phyloP scores from a whole-genome alignment of 2,329 filamentous ascomycete genomes.

The Aspergillus udagawae region DNA sequence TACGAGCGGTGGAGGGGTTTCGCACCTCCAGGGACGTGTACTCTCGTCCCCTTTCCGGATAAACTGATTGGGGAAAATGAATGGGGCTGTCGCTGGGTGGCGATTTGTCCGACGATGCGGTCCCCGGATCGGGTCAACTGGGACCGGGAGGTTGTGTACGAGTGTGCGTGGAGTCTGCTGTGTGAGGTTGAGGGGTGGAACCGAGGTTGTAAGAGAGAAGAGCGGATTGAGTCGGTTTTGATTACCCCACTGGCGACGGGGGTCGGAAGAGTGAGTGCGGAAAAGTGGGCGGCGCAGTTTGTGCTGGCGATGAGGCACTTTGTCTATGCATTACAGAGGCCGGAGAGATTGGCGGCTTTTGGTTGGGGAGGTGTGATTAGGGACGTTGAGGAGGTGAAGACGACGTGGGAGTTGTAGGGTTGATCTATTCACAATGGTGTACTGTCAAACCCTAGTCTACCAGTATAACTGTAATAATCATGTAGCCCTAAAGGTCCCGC shows the following conservation, averaged over 20 bases:
- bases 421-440: no score
- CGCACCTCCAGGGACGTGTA: slow-evolving; percentile 50
- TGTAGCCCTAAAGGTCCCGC: no score
- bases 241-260: slow-evolving; percentile 54
- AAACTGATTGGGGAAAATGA: slow-evolving; percentile 36
- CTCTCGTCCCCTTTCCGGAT: slow-evolving; percentile 44
- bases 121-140: slow-evolving; percentile 43
- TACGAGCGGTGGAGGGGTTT: slow-evolving; percentile 50
- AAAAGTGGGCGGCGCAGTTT: slow-evolving; percentile 50
- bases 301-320: slow-evolving; percentile 52
- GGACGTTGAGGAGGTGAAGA: slow-evolving; percentile 23
- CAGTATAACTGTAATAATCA: no score
- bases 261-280: slow-evolving; percentile 41
- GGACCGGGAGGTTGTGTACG: slow-evolving; percentile 53
- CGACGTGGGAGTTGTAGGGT: slow-evolving; percentile 17
- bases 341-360: slow-evolving; percentile 41
- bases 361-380: slow-evolving; percentile 31
- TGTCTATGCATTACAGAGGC: slow-evolving; percentile 44
- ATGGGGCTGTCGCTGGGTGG: slow-evolving; percentile 44
- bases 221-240: slow-evolving; percentile 42
- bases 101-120: slow-evolving; percentile 54
- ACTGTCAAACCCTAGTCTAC: no score
- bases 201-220: slow-evolving; percentile 14
- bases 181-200: slow-evolving; percentile 50
- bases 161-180: slow-evolving; percentile 52